A percentile compares a stretch with the other conserved stretches of the same genome.
These are phyloP conservation scores for Diplocarpon mali DNA, from an alignment of 2,329 filamentous ascomycete species.

Conservation along the genomic window DNA sequence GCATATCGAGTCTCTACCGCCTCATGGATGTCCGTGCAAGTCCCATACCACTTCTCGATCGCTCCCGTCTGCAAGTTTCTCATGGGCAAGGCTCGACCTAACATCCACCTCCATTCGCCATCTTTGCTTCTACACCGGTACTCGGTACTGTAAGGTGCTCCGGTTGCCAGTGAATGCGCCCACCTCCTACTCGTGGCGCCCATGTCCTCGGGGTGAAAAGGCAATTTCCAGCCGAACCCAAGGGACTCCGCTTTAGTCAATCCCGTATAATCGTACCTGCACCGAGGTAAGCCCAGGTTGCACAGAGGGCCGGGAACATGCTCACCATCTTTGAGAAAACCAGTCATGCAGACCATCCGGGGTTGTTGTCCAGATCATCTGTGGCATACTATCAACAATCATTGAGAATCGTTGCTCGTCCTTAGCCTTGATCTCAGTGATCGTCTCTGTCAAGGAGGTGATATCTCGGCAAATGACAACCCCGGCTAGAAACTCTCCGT, in stretches of 20 bases:
- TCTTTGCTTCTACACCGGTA: slow-evolving; percentile 57
- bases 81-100: slow-evolving; percentile 60
- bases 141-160: slow-evolving; percentile 57
- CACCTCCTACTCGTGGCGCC: slow-evolving; percentile 43
- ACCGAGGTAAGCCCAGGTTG: neutral
- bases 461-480: slow-evolving; percentile 63
- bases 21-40: slow-evolving; percentile 71
- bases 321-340: slow-evolving; percentile 59
- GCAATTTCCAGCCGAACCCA: slow-evolving; percentile 49
- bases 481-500: slow-evolving; percentile 62
- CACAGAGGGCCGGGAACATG: neutral
- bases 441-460: slow-evolving; percentile 57
- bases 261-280: slow-evolving; percentile 61
- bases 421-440: slow-evolving; percentile 56
- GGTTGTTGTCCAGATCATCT: slow-evolving; percentile 63
- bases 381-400: slow-evolving; percentile 64
- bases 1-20: slow-evolving; percentile 56
- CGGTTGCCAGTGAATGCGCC: slow-evolving; percentile 52
- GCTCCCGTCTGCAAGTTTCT: slow-evolving; percentile 51
- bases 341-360: slow-evolving; percentile 59
- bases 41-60: slow-evolving; percentile 73
- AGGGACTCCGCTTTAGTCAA: slow-evolving; percentile 50
- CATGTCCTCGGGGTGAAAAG: slow-evolving; percentile 63
- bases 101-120: slow-evolving; percentile 69
- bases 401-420: slow-evolving; percentile 65